Conservation (phyloP, 495 filamentous ascomycete species). For the Penicillium chermesinum region DNA sequence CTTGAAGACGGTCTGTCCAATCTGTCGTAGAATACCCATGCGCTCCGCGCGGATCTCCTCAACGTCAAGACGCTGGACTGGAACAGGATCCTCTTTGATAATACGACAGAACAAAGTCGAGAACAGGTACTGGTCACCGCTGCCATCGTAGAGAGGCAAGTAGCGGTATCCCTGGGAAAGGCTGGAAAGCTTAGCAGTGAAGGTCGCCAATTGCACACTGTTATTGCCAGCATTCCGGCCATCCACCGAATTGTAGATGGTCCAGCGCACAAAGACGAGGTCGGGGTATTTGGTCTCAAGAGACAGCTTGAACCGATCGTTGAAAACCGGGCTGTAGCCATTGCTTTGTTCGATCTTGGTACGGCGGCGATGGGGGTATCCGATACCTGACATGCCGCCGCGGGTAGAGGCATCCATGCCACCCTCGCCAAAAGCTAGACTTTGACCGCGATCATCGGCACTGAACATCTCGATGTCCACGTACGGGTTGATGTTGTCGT, state of each 20-base stretch:
- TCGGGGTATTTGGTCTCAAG: conserved; percentile 88
- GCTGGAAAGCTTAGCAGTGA: conserved; percentile 84
- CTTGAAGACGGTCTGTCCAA: conserved; percentile 48
- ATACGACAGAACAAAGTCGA: conserved; percentile 92
- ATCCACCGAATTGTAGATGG: conserved; percentile 76
- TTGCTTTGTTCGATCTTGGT: conserved; percentile 78
- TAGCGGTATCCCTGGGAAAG: conserved; percentile 95
- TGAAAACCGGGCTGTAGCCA: conserved; percentile 86
- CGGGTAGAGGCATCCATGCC: conserved; percentile 66
- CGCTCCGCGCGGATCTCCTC: conserved; percentile 49
- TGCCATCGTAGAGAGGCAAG: conserved; percentile 81
- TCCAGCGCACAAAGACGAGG: conserved; percentile 89
- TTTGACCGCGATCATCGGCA: conserved; percentile 80
- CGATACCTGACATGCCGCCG: conserved; percentile 64
- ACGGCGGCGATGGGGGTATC: conserved; percentile 68
- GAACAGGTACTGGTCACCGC: conserved; percentile 87
- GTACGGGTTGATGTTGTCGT: conserved; percentile 81
- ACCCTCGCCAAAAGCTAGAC: conserved; percentile 57
- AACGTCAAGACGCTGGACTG: conserved; percentile 39
- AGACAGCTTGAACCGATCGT: conserved; percentile 66
- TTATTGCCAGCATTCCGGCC: conserved; percentile 59
- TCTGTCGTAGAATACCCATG: conserved; percentile 44
- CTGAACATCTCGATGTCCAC: conserved; percentile 91
- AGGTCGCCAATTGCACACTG: conserved; percentile 68
- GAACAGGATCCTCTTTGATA: conserved; percentile 56